A percentile compares a stretch with the other conserved stretches of the same genome.
These are phyloP conservation scores for Coelastrella sp. DNA, from an alignment of 139 green algal species.

Conservation along the genomic window DNA sequence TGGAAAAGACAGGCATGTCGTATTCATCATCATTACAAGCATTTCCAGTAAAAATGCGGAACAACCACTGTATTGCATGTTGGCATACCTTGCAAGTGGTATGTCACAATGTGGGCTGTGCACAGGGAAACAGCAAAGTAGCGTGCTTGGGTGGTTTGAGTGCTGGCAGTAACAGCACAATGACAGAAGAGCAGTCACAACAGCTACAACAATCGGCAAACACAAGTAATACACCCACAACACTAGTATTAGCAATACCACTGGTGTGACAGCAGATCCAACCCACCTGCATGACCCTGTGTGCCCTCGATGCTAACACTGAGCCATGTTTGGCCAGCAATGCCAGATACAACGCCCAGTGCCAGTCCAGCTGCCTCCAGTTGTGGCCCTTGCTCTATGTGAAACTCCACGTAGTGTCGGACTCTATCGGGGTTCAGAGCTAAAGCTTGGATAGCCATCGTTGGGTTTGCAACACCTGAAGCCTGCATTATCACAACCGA, in stretches of 20 bases:
- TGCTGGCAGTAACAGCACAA: too few species aligned
- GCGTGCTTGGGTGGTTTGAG: too few species aligned
- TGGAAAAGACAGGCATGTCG: conserved; percentile 18
- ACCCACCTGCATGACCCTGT: conserved; percentile 53
- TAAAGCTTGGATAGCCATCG: conserved; percentile 12
- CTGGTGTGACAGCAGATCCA: not conserved
- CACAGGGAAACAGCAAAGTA: too few species aligned
- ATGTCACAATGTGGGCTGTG: too few species aligned
- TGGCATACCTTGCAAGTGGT: too few species aligned
- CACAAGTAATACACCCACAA: too few species aligned
- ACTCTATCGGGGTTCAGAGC: conserved; percentile 19
- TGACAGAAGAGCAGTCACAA: too few species aligned
- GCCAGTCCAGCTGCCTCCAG: conserved; percentile 74
- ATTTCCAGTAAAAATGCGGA: too few species aligned
- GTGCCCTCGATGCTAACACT: conserved; percentile 72
- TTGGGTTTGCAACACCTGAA: conserved; percentile 9
- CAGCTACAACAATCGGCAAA: too few species aligned
- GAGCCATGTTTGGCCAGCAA: conserved; percentile 89
- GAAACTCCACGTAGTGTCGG: conserved; percentile 90
- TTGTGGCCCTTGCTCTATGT: conserved; percentile 96
- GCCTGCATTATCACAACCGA: not conserved
- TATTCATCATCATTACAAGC: not conserved
- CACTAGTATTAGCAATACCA: too few species aligned
- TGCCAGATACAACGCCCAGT: conserved; percentile 87
- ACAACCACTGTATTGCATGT: too few species aligned